These are phyloP conservation scores for Canavalia ensiformis DNA, from an alignment of 306 rosid species.

Conservation along the genomic window DNA sequence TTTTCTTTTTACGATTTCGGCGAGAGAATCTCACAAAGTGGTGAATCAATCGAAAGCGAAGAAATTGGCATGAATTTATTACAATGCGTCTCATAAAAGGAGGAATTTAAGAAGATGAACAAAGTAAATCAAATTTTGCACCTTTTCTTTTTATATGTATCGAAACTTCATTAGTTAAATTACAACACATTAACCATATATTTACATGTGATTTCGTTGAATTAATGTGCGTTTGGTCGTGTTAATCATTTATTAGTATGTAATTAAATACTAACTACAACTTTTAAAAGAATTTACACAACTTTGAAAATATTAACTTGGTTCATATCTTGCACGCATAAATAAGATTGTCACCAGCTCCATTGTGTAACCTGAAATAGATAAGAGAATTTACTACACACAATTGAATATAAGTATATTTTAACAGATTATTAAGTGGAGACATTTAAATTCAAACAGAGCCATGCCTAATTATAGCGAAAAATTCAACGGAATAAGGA, in stretches of 20 bases:
- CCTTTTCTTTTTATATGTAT: not conserved
- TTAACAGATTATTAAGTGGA: no score
- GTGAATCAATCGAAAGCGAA: not conserved
- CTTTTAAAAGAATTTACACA: not conserved
- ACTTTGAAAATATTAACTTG: not conserved
- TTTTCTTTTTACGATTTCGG: not conserved
- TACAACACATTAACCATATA: not conserved
- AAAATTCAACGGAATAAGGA: no score
- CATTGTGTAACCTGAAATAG: no score
- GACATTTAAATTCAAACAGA: no score
- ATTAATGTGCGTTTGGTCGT: not conserved
- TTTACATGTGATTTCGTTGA: not conserved
- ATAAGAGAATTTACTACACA: no score
- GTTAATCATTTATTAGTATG: not conserved
- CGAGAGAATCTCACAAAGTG: conserved; percentile 14
- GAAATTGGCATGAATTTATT: not conserved
- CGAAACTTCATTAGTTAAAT: not conserved
- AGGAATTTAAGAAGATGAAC: not conserved
- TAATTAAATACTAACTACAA: not conserved
- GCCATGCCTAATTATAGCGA: no score
- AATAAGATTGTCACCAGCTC: no score
- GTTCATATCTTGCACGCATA: not conserved
- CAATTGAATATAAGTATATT: no score
- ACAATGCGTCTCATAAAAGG: not conserved
- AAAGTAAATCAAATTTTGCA: not conserved